Conservation (phyloP, 495 filamentous ascomycete species). For the Jackrogersella minutella region DNA sequence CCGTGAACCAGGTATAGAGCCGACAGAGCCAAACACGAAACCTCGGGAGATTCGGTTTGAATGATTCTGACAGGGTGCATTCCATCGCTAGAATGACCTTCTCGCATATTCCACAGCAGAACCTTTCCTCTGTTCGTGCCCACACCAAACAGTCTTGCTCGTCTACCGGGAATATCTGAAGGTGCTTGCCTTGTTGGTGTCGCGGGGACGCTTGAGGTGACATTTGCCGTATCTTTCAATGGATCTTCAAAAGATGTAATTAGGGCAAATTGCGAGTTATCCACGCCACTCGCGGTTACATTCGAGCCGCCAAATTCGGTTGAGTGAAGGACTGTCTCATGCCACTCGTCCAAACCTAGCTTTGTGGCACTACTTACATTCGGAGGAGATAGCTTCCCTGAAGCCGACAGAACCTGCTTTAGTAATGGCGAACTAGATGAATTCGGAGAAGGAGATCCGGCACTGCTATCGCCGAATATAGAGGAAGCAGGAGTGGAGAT, state of each 20-base stretch:
- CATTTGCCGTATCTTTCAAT: slow-evolving; percentile 47
- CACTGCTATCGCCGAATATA: slow-evolving; percentile 43
- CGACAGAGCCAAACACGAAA: slow-evolving; percentile 85
- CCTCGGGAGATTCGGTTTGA: slow-evolving; percentile 87
- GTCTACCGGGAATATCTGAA: slow-evolving; percentile 78
- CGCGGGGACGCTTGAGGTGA: slow-evolving; percentile 24
- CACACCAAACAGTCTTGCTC: slow-evolving; percentile 79
- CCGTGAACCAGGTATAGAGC: slow-evolving; percentile 91
- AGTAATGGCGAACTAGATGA: slow-evolving; percentile 29
- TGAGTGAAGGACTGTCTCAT: slow-evolving; percentile 41
- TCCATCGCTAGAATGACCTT: slow-evolving; percentile 56
- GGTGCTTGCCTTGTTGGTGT: slow-evolving; percentile 43
- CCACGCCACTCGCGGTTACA: slow-evolving; percentile 78
- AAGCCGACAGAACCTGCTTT: slow-evolving; percentile 23
- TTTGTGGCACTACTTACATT: background rate
- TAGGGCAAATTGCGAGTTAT: slow-evolving; percentile 74
- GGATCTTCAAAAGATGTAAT: slow-evolving; percentile 81
- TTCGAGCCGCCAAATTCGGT: slow-evolving; percentile 43
- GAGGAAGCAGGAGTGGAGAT: slow-evolving; percentile 30
- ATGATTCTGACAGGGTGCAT: slow-evolving; percentile 77
- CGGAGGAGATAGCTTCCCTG: slow-evolving; percentile 30
- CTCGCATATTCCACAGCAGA: slow-evolving; percentile 86
- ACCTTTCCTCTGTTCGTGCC: slow-evolving; percentile 83
- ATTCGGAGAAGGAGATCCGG: slow-evolving; percentile 21
- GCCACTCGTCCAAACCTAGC: slow-evolving; percentile 49